Conservation (phyloP, 1,139 yeast genomes). For the Casaregolazyma suthepensis region DNA sequence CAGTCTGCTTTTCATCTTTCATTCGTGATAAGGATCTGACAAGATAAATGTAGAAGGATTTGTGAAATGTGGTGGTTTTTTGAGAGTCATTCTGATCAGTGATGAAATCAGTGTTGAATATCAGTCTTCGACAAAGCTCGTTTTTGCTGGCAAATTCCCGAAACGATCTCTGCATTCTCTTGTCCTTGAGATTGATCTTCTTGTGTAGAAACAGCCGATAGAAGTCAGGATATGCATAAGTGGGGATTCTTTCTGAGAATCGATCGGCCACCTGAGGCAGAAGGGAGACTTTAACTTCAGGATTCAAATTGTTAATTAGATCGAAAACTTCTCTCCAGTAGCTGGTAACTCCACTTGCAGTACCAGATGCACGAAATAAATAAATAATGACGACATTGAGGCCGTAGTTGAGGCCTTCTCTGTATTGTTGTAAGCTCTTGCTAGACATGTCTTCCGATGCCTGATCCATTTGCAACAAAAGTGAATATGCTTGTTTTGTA, state of each 20-base stretch:
- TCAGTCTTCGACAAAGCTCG: slow-evolving; percentile 19
- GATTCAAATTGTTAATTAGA: slow-evolving; percentile 13
- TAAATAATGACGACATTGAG: slow-evolving; percentile 16
- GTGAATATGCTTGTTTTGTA: slow-evolving; percentile 7
- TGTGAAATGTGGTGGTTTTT: slow-evolving; percentile 12
- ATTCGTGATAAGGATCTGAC: slow-evolving; percentile 14
- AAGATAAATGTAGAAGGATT: slow-evolving; percentile 15
- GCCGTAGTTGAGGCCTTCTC: slow-evolving; percentile 15
- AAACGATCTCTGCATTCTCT: slow-evolving; percentile 6
- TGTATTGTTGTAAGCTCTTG: not conserved
- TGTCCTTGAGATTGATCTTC: slow-evolving; percentile 13
- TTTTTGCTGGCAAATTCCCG: slow-evolving; percentile 16
- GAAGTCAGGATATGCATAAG: slow-evolving; percentile 16
- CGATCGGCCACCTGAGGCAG: slow-evolving; percentile 16
- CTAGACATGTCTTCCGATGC: slow-evolving; percentile 5
- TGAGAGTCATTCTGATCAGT: slow-evolving; percentile 7
- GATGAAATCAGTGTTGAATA: slow-evolving; percentile 19
- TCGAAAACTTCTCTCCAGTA: slow-evolving; percentile 17
- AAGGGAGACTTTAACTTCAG: slow-evolving; percentile 12
- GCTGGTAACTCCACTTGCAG: slow-evolving; percentile 9
- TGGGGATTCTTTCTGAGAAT: slow-evolving; percentile 18
- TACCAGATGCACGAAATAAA: slow-evolving; percentile 4
- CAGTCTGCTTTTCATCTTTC: slow-evolving; percentile 13
- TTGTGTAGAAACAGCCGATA: slow-evolving; percentile 19
- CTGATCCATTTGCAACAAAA: slow-evolving; percentile 13